These are phyloP conservation scores for Peronospora destructor DNA, from an alignment of 352 stramenopile species.

Conservation along the genomic window DNA sequence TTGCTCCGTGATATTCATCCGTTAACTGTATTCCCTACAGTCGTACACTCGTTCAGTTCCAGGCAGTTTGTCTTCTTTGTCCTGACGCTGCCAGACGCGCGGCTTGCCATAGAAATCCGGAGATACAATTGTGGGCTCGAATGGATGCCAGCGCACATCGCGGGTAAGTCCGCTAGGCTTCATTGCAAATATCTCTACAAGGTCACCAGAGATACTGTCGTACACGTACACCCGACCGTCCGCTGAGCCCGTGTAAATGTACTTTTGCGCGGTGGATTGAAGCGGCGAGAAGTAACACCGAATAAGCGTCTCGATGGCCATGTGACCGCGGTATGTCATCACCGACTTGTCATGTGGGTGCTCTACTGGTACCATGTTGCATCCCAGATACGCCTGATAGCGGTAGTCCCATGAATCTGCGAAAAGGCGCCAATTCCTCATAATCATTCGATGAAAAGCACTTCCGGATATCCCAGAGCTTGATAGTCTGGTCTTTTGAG, in stretches of 20 bases:
- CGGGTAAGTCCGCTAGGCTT: conserved; percentile 70
- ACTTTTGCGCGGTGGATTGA: conserved; percentile 82
- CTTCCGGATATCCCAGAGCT: conserved; percentile 88
- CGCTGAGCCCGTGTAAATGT: conserved; percentile 78
- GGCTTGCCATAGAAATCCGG: conserved; percentile 84
- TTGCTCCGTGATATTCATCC: too few species aligned
- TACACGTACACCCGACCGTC: conserved; percentile 82
- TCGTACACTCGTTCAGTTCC: too few species aligned
- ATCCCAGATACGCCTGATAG: conserved; percentile 68
- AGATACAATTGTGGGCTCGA: conserved; percentile 74
- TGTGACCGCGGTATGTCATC: conserved; percentile 81
- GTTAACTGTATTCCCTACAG: too few species aligned
- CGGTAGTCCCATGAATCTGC: conserved; percentile 70
- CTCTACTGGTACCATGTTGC: conserved; percentile 41
- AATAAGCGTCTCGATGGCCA: conserved; percentile 78
- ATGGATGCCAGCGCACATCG: conserved; percentile 81
- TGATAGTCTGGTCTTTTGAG: conserved; percentile 77
- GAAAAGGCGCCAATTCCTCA: conserved; percentile 38
- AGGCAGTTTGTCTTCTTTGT: conserved; percentile 16
- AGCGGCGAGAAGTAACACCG: conserved; percentile 83
- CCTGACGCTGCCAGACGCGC: conserved; percentile 71
- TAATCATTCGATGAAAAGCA: conserved; percentile 45
- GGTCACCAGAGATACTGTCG: conserved; percentile 60
- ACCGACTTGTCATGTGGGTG: conserved; percentile 73
- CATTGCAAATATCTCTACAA: conserved; percentile 77